Evolutionary conservation across 2,329 filamentous ascomycete species (phyloP).

Genomic region (Colletotrichum falcatum): DNA sequence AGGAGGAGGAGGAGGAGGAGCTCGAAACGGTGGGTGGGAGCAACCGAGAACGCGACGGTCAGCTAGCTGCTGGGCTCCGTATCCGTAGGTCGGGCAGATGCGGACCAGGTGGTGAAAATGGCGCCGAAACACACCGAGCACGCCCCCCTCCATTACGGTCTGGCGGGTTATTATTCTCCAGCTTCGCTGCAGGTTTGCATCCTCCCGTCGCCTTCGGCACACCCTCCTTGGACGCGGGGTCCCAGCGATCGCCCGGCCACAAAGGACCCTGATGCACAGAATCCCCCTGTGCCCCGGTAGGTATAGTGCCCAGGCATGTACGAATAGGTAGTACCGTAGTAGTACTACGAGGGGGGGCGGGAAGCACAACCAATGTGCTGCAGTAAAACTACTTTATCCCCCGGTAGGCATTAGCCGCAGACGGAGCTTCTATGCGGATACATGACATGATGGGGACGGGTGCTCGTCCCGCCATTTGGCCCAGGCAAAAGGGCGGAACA

Average conservation of each 20-base stretch:
- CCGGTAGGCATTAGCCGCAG: slow-evolving; percentile 33
- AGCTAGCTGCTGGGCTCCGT: neutral
- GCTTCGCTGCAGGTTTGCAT: slow-evolving; percentile 19
- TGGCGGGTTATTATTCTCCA: slow-evolving; percentile 30
- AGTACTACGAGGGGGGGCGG: neutral
- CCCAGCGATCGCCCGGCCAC: slow-evolving; percentile 35
- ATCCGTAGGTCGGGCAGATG: neutral
- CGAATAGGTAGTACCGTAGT: no score
- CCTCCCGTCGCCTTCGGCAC: slow-evolving; percentile 20
- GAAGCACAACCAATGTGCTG: slow-evolving; percentile 10
- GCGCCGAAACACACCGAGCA: slow-evolving; percentile 40
- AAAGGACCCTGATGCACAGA: slow-evolving; percentile 38
- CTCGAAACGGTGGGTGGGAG: slow-evolving; percentile 6
- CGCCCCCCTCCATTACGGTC: slow-evolving; percentile 37
- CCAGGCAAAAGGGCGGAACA: neutral
- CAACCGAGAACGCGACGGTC: neutral
- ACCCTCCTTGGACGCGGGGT: slow-evolving; percentile 25
- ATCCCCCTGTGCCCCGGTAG: slow-evolving; percentile 23
- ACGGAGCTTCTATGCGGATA: neutral
- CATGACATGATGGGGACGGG: neutral
- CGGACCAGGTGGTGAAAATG: slow-evolving; percentile 30
- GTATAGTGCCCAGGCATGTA: no score
- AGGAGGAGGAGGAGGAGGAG: neutral
- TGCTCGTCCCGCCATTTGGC: slow-evolving; percentile 14
- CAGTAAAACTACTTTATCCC: neutral